A percentile compares a stretch with the other conserved stretches of the same genome.
Conservation (phyloP, 2,329 filamentous ascomycete genomes). For the Ascochyta koolunga region DNA sequence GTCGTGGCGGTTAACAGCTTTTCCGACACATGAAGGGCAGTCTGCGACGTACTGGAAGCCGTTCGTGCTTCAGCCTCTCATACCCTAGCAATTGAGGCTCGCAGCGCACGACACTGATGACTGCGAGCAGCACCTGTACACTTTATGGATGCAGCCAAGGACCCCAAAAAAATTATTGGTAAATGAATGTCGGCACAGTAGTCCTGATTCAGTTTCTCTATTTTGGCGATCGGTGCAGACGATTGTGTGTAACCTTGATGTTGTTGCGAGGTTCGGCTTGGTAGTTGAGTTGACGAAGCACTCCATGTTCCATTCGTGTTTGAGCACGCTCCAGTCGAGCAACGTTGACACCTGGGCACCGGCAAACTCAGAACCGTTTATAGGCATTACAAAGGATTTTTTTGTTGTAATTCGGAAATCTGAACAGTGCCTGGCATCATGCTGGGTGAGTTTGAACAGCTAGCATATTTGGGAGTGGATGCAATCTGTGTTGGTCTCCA, state of each 20-base stretch:
- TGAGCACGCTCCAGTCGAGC: conserved; percentile 38
- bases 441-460: neutral
- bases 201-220: no score
- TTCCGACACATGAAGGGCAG: conserved; percentile 41
- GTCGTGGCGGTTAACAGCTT: conserved; percentile 34
- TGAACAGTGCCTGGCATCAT: neutral
- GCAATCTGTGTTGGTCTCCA: neutral
- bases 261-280: conserved; percentile 19
- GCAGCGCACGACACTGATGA: conserved; percentile 5
- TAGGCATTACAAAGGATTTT: conserved; percentile 22
- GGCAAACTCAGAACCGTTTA: conserved; percentile 24
- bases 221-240: neutral
- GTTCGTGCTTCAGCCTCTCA: conserved; percentile 45
- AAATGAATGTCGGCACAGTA: neutral
- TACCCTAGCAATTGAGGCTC: conserved; percentile 29
- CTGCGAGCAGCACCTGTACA: neutral
- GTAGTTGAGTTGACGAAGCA: conserved; percentile 39
- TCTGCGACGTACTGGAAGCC: conserved; percentile 47
- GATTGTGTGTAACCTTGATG: conserved; percentile 9
- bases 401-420: conserved; percentile 31
- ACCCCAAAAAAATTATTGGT: no score
- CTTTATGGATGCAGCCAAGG: neutral
- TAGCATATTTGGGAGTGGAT: neutral
- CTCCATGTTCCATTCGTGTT: conserved; percentile 44
- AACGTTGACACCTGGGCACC: conserved; percentile 14